These are phyloP conservation scores for Hibiscus syriacus DNA, from an alignment of 345 rosid genomes.

Conservation along the genomic window DNA sequence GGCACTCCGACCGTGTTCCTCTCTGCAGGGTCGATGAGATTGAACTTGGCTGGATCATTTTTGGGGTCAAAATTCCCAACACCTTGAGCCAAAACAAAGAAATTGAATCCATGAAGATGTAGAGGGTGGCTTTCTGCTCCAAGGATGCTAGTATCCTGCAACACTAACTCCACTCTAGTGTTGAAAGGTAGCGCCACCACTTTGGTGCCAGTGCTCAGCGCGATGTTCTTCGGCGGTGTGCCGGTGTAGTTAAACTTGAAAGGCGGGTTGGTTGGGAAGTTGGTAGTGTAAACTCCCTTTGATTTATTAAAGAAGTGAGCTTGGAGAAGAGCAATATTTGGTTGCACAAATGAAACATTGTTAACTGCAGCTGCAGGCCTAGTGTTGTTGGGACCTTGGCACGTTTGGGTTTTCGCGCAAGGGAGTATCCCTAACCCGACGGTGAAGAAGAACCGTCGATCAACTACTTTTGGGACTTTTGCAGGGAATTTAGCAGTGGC, in stretches of 20 bases:
- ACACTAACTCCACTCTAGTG: neutral
- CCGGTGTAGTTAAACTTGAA: too few relatives aligned
- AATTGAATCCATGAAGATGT: neutral
- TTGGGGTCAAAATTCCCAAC: too few relatives aligned
- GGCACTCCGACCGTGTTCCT: conserved; percentile 23
- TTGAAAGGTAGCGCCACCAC: neutral
- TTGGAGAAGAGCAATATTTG: too few relatives aligned
- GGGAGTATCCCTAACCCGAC: conserved; percentile 40
- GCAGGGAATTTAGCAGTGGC: conserved; percentile 37
- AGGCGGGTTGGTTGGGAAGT: conserved; percentile 20
- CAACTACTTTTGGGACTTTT: conserved; percentile 32
- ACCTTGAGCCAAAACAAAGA: neutral
- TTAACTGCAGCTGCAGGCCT: too few relatives aligned
- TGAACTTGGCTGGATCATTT: conserved; percentile 21
- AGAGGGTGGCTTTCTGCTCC: too few relatives aligned
- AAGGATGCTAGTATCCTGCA: too few relatives aligned
- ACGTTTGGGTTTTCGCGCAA: conserved; percentile 31
- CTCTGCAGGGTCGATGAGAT: conserved; percentile 22
- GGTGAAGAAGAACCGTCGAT: conserved; percentile 40
- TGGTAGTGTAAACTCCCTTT: conserved; percentile 23
- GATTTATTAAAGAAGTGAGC: conserved; percentile 35
- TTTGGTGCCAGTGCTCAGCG: neutral
- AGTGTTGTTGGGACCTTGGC: too few relatives aligned
- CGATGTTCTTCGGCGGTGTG: too few relatives aligned
- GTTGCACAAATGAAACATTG: too few relatives aligned